A percentile compares a stretch with the other conserved stretches of the same genome.
phyloP scores from a whole-genome alignment of 371 early-diverging fungal genomes.

The Mortierella sp. region DNA sequence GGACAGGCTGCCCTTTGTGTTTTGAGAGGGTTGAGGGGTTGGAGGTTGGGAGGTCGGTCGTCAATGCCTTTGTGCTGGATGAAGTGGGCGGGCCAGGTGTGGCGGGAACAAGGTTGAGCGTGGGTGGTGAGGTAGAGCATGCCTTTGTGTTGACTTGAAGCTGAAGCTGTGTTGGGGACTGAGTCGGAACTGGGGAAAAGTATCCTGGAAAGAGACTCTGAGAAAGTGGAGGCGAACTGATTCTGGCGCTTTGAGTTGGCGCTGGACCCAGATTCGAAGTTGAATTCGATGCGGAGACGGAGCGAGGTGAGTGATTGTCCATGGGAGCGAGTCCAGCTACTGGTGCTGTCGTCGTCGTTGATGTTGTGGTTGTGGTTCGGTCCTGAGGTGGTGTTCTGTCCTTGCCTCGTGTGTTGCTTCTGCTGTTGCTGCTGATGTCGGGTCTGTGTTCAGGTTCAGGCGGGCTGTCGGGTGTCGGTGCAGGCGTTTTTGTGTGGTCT shows the following conservation, averaged over 20 bases:
- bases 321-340: constrained; percentile 5
- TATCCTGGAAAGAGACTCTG: constrained; percentile 37
- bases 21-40: constrained; percentile 56
- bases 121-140: constrained; percentile 39
- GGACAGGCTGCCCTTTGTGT: constrained; percentile 53
- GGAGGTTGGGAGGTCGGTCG: constrained; percentile 28
- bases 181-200: constrained; percentile 41
- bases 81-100: constrained; percentile 41
- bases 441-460: constrained; percentile 6
- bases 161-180: constrained; percentile 38
- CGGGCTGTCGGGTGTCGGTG: background rate
- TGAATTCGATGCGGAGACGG: constrained; percentile 18
- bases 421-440: background rate
- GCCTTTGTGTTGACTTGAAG: constrained; percentile 53
- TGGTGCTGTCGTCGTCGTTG: background rate
- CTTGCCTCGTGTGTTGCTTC: background rate
- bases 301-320: constrained; percentile 27
- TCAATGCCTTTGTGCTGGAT: constrained; percentile 17
- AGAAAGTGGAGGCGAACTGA: constrained; percentile 9
- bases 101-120: constrained; percentile 52
- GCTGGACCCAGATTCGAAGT: constrained; percentile 8
- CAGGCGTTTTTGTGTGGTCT: background rate
- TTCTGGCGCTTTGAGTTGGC: background rate
- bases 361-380: background rate
- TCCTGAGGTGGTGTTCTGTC: background rate